Evolutionary conservation across 2,329 filamentous ascomycete genomes (phyloP), one percentile per base, ranked within the genome.

Genomic region (Zalaria sp.): DNA sequence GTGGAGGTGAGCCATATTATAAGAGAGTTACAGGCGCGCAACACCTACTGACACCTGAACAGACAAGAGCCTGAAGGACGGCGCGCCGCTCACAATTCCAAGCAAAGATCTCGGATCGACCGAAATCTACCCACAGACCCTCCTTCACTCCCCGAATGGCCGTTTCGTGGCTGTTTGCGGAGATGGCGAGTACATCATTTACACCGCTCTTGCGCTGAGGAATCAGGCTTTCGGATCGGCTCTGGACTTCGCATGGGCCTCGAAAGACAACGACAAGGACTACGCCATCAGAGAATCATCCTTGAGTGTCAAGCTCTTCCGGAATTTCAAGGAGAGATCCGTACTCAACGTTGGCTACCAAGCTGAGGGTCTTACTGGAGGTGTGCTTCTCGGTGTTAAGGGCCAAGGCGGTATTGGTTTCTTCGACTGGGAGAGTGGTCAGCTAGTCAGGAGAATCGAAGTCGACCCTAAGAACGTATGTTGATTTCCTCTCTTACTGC

Each of bases 101-200:
- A 87, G 84, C 39, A 98, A 98, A 66, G 91, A 98, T 49, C 77
- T 98, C 37, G 91, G 91, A 31, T 91, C 83, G 31, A 96, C 89
- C 58, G 91, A 98, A 66, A 81, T 98, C 35, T 98, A 95, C 62
- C 91, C 91, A 1, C 88, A 95, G 58, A 93, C 87, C 0, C 73
- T 98, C 40, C 75, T 86, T 31, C 91, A 98, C 66, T 95, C 88
- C n/a, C 85, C 91, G 31, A 98, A 98, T 53, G 87, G 87, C 40
- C 79, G 87, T 46, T 91, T 91, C 51, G 84, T 91, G 38, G 83
- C 83, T 11, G 81, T 88, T 2, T 96, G 89, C 51, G 91, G 91
- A 50, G 91, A 98, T 59, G 91, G 91, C 47, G 91, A 98, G 64
- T 98, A 95, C 66, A 96, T 96, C 60, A 94, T 96, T 55, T 96